These are phyloP conservation scores for Boletus smithii DNA, from an alignment of 1,284 basidiomycete species.

Conservation along the genomic window DNA sequence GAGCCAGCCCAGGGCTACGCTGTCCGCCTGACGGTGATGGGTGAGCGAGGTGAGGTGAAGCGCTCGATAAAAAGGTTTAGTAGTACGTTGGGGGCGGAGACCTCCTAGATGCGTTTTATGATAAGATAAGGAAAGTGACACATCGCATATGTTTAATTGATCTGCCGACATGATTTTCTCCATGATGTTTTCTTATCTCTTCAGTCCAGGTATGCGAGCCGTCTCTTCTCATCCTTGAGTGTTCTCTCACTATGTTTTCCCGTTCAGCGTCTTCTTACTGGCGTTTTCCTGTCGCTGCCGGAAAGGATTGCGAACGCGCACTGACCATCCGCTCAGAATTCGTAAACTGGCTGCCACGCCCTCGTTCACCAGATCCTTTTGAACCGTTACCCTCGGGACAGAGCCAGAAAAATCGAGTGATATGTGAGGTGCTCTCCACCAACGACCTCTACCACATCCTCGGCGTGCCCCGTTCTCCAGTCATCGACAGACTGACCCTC, in stretches of 20 bases:
- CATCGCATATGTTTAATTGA: slow-evolving; percentile 14
- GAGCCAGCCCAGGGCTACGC: slow-evolving; percentile 35
- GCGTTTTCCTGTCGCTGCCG: slow-evolving; percentile 57
- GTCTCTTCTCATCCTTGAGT: background rate
- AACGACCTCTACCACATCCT: slow-evolving; percentile 74
- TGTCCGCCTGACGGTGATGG: slow-evolving; percentile 80
- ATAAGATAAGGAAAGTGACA: slow-evolving; percentile 24
- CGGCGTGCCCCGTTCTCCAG: slow-evolving; percentile 51
- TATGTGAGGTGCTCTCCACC: slow-evolving; percentile 55
- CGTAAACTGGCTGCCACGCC: slow-evolving; percentile 14
- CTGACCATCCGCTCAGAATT: slow-evolving; percentile 25
- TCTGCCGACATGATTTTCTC: slow-evolving; percentile 3
- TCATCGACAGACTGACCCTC: slow-evolving; percentile 61
- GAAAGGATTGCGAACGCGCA: slow-evolving; percentile 48
- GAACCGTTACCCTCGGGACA: slow-evolving; percentile 1
- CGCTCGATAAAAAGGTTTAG: slow-evolving; percentile 58
- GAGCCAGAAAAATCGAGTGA: slow-evolving; percentile 35
- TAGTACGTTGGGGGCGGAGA: slow-evolving; percentile 43
- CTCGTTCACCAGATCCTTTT: slow-evolving; percentile 5
- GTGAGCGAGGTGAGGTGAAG: slow-evolving; percentile 77
- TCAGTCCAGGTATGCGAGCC: slow-evolving; percentile 46
- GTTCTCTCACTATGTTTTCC: slow-evolving; percentile 3
- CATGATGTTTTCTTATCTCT: slow-evolving; percentile 49
- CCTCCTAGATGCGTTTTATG: slow-evolving; percentile 11
- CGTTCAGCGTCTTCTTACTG: slow-evolving; percentile 54